These are phyloP conservation scores for Zelonia costaricensis DNA, from an alignment of 208 protist genomes.

Conservation along the genomic window DNA sequence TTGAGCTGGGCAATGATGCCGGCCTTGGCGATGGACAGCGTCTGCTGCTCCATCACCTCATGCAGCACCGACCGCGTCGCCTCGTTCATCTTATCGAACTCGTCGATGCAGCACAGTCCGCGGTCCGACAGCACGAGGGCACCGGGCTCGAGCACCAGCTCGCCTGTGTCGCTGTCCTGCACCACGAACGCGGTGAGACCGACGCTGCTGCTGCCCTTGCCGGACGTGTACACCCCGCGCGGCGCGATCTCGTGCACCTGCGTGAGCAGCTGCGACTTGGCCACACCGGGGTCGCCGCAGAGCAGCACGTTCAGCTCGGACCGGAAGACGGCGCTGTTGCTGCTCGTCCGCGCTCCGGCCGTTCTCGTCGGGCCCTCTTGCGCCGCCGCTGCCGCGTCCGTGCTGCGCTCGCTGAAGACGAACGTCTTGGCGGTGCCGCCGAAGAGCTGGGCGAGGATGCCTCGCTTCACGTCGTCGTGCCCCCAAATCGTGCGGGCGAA, in stretches of 20 bases:
- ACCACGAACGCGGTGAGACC: constrained; percentile 99
- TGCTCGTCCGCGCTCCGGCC: constrained; percentile 6
- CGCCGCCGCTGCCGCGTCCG: neutral
- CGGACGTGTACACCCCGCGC: constrained; percentile 98
- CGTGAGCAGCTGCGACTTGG: constrained; percentile 99
- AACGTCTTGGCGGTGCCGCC: constrained; percentile 96
- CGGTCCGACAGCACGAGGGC: constrained; percentile 98
- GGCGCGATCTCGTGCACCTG: constrained; percentile 98
- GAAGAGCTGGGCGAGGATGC: constrained; percentile 98
- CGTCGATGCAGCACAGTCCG: constrained; percentile 99
- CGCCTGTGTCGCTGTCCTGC: constrained; percentile 96
- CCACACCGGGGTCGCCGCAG: constrained; percentile 99
- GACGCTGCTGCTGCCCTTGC: constrained; percentile 98
- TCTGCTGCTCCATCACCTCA: constrained; percentile 99
- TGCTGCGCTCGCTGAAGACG: constrained; percentile 38
- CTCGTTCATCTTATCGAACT: constrained; percentile 99
- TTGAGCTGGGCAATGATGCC: constrained; percentile 99
- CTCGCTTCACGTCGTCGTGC: constrained; percentile 98
- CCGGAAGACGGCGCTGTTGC: constrained; percentile 74
- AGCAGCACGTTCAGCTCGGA: constrained; percentile 99
- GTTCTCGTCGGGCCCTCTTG: neutral
- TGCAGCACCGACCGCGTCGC: constrained; percentile 98
- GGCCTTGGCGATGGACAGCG: constrained; percentile 99
- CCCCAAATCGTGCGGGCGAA: constrained; percentile 98
- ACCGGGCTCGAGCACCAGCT: constrained; percentile 98